phyloP scores from a whole-genome alignment of 2,329 filamentous ascomycete genomes.

The Penicillium sp. region DNA sequence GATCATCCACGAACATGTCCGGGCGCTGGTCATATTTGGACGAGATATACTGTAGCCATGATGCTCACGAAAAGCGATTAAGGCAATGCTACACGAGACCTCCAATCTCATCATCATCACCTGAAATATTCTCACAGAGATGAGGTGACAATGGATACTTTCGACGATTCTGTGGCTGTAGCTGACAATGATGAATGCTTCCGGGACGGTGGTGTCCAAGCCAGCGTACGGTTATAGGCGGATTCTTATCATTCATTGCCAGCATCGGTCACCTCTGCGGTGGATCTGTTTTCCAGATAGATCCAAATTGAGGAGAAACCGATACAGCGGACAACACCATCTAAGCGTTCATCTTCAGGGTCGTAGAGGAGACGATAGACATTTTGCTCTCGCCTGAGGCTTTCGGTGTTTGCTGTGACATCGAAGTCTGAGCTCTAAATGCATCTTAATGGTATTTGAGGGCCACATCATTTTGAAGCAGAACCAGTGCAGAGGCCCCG shows the following conservation, averaged over 20 bases:
- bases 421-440: not conserved
- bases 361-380: not conserved
- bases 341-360: not conserved
- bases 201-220: not conserved
- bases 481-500: not conserved
- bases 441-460: not conserved
- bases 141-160: no score
- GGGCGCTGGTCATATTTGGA: conserved; percentile 98
- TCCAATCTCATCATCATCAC: no score
- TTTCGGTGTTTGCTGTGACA: not conserved
- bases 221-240: not conserved
- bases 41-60: conserved; percentile 73
- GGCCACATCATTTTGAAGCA: not conserved
- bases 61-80: no score
- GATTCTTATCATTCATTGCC: not conserved
- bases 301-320: no score
- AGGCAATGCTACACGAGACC: no score
- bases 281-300: not conserved
- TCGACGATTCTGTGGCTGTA: no score
- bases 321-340: no score
- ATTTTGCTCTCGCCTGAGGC: not conserved
- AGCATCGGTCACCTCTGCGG: not conserved
- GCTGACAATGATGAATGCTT: not conserved
- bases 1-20: conserved; percentile 90
- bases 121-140: no score